Percentiles rank a stretch among this genome's conserved stretches.
Evolutionary conservation across 306 rosid species (phyloP).

Genomic region (Vigna angularis): DNA sequence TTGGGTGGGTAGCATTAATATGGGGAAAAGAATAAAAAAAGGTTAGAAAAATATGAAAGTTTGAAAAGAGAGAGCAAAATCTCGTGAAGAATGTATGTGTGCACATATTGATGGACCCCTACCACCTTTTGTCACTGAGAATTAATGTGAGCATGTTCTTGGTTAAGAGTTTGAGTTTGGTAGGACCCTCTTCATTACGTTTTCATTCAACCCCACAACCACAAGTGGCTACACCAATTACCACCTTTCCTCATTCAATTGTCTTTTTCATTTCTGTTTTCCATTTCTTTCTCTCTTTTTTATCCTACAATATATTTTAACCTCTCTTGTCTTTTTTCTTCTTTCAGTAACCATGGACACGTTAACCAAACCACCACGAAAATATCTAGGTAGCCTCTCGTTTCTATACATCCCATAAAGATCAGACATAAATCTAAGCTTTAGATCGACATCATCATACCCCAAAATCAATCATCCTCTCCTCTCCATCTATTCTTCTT

Average conservation of each 20-base stretch:
- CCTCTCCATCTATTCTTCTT: constrained; percentile 35
- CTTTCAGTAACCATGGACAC: constrained; percentile 20
- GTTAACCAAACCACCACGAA: constrained; percentile 31
- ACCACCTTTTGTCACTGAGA: constrained; percentile 43
- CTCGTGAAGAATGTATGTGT: constrained; percentile 56
- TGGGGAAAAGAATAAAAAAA: constrained; percentile 39
- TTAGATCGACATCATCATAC: constrained; percentile 44
- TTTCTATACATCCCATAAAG: constrained; percentile 31
- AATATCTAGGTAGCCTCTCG: constrained; percentile 35
- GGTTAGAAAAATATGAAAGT: neutral
- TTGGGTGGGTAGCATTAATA: constrained; percentile 55
- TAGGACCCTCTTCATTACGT: constrained; percentile 31
- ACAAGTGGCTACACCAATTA: constrained; percentile 3
- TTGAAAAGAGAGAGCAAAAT: constrained; percentile 38
- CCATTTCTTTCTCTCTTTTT: neutral
- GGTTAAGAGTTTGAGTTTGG: constrained; percentile 40
- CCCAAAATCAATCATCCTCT: constrained; percentile 34
- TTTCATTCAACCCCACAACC: constrained; percentile 33
- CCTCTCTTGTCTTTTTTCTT: constrained; percentile 28
- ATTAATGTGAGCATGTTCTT: constrained; percentile 46
- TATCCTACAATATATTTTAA: neutral
- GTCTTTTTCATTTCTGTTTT: neutral
- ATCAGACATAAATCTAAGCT: constrained; percentile 38
- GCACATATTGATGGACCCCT: constrained; percentile 58
- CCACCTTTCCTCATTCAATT: neutral